Base-by-base conservation (phyloP, 352 stramenopile species). In the Globisporangium camurandrum region DNA sequence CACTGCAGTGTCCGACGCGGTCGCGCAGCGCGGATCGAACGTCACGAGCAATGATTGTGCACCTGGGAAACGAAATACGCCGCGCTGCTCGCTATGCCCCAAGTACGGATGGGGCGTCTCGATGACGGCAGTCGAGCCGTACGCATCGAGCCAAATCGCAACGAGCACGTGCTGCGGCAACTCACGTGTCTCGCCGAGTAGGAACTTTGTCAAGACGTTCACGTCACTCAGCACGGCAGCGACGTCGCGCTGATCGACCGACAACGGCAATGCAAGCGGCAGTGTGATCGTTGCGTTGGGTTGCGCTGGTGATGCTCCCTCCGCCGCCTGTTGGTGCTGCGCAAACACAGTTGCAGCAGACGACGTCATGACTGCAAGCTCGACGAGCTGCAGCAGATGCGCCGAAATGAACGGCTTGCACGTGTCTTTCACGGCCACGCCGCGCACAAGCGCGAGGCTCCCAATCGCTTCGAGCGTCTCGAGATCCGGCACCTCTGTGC, bases 61-160 rank as follows among this genome's bases (percentile, higher is more conserved):
- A 26, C 59, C 71, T 28, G 73, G 50, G 51, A 89, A 90, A 4
- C 60, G 31, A n/a, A 89, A 50, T 0, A 46, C 52, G 1, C 74
- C 77, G 28, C 33, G 55, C 9, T 83, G 46, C 27, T 57, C 50
- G 0, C 39, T 57, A 2, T 59, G 57, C 4, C 48, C 24, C 3
- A 58, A 24, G 45, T 88, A 93, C 51, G 82, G 82, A 31, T 93
- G 82, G 0, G 55, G 49, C 0, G 62, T 86, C 45, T 93, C 77
- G 14, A 93, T 67, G 14, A 87, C 68, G 11, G 46, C 60, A 4
- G 64, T 64, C 11, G 66, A 68, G 19, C 82, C 82, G 45, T 84
- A 88, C n/a, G 86, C 71, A 22, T 91, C 82, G 3, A 93, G 52
- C 82, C 82, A 93, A 28, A 91, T 80, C 14, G 77, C 59, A 31